Base-by-base conservation (phyloP, 179 eudicot species). In the Patellifolia procumbens region DNA sequence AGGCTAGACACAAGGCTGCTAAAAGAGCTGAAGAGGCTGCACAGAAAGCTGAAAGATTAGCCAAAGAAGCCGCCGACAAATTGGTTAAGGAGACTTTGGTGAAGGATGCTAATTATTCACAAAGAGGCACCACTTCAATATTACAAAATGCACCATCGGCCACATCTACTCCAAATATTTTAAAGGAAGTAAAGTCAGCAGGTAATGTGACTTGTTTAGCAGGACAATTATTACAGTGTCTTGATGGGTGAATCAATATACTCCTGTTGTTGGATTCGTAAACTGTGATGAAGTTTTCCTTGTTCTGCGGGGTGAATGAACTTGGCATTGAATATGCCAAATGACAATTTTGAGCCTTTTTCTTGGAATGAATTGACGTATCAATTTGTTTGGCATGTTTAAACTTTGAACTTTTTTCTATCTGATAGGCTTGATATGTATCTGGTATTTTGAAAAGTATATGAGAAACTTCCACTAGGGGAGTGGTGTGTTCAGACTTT, bases 61-160 rank as follows among this genome's bases (percentile, higher is more conserved):
- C 88, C 70, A 83, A 91, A 86, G 91, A 88, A 87, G 94, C 93
- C 67, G 92, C 87, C 37, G 87, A 86, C 11, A 83, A 76, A 82
- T 65, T 73, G 65, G 84, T 87, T 42, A 69, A 79, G 65, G 91
- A 86, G 66, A 81, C 75, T 52, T 51, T 72, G 53, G 75, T 63
- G 29, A 80, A 65, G 64, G 68, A 82, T 72, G 84, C n/a, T 76
- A 74, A 81, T 62, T 78, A 62, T 32, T 86, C 79, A 35, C 70
- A 70, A 74, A 59, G 46, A 35, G 79, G 65, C 64, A 19, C 79
- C 60, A 22, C 49, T 55, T 31, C 35, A 4, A 69, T 52, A 46
- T 17, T 68, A 26, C 79, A 65, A 78, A 77, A 79, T 62, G 69
- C 77, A 72, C 68, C 60, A 59, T 78, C 80, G 39, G 70, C 35